phyloP scores from a whole-genome alignment of 352 stramenopile genomes.

The Phytophthora vignae region DNA sequence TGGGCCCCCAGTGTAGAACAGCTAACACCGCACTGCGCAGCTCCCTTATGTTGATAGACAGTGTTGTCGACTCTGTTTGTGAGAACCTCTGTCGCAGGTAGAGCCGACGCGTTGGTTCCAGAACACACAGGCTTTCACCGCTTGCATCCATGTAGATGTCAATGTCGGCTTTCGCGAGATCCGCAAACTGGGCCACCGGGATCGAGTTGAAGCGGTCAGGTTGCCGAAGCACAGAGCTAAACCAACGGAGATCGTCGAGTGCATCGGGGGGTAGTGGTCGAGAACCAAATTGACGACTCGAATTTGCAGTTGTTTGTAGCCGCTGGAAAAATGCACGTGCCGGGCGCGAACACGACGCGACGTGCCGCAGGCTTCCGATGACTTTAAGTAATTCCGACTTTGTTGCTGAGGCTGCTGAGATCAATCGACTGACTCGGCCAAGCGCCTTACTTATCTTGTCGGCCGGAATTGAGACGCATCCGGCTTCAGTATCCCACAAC shows the following conservation, averaged over 20 bases:
- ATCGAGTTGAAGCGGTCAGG: neutral
- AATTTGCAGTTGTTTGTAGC: neutral
- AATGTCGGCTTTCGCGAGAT: neutral
- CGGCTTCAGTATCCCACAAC: constrained; percentile 14
- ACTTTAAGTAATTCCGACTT: neutral
- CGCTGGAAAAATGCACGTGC: neutral
- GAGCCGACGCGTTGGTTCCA: too few species aligned
- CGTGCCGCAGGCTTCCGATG: neutral
- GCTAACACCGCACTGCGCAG: too few species aligned
- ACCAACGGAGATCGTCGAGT: neutral
- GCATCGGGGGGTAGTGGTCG: neutral
- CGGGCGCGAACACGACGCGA: neutral
- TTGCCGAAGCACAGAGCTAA: neutral
- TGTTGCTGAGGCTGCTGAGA: neutral
- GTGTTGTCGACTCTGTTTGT: too few species aligned
- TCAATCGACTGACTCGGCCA: neutral
- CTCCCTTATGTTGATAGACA: too few species aligned
- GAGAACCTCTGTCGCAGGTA: too few species aligned
- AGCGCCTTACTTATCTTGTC: constrained; percentile 20
- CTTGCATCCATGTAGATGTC: too few species aligned
- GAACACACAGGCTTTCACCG: too few species aligned
- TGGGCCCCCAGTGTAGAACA: too few species aligned
- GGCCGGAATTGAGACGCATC: constrained; percentile 17
- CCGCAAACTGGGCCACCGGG: neutral
- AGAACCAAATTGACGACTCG: neutral